Conservation (phyloP, 768 basidiomycete species). For the Pulveroboletus sp. region DNA sequence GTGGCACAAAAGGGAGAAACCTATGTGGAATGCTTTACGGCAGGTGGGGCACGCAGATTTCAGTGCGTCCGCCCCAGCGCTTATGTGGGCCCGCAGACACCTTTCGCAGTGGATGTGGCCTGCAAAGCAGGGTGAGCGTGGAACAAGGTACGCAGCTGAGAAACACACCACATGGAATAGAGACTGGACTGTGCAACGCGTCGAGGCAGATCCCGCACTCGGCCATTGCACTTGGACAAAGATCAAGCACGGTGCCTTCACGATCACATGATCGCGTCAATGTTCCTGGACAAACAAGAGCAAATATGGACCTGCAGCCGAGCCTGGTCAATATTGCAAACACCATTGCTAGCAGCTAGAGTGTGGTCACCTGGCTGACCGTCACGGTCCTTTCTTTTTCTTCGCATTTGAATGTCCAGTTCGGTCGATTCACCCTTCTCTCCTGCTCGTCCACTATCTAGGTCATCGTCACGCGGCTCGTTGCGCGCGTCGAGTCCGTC, state of each 20-base stretch:
- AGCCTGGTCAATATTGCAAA: too few species aligned
- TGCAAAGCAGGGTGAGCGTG: conserved; percentile 22
- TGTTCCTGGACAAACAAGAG: conserved; percentile 14
- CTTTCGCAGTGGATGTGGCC: conserved; percentile 65
- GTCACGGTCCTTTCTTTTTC: conserved; percentile 25
- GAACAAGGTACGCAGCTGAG: not conserved
- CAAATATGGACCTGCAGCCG: conserved; percentile 19
- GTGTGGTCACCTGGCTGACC: conserved; percentile 18
- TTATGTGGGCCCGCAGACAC: conserved; percentile 44
- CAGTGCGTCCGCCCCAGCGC: conserved; percentile 28
- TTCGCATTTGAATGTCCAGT: conserved; percentile 33
- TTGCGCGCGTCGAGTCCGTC: conserved; percentile 52
- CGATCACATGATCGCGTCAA: conserved; percentile 29
- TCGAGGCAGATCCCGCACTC: conserved; percentile 63
- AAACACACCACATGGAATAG: conserved; percentile 58
- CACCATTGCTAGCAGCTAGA: too few species aligned
- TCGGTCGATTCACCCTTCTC: conserved; percentile 31
- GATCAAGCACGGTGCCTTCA: not conserved
- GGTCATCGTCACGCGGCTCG: conserved; percentile 49
- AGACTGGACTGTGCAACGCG: conserved; percentile 49
- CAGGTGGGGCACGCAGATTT: conserved; percentile 58
- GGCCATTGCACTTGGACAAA: conserved; percentile 32
- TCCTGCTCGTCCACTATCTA: conserved; percentile 37
- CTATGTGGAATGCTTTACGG: conserved; percentile 49
- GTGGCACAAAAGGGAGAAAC: conserved; percentile 33